A percentile compares a stretch with the other conserved stretches of the same genome.
Conservation (phyloP, 2,329 filamentous ascomycete genomes). For the Aspergillus tubingensis region DNA sequence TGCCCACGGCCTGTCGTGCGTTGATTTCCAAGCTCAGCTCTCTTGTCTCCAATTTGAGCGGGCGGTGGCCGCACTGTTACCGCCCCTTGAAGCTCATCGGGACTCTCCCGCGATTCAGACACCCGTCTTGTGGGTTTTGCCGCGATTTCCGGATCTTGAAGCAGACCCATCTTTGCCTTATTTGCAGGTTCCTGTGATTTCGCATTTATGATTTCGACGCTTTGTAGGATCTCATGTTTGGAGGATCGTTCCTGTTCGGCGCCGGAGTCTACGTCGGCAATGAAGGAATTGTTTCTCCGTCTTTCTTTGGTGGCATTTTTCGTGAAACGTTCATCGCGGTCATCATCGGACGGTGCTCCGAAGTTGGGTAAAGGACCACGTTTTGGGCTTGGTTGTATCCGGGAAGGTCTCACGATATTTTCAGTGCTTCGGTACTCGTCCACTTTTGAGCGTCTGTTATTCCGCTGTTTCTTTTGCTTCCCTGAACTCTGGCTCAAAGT, state of each 20-base stretch:
- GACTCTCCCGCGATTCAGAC: constrained; percentile 35
- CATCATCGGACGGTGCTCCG: constrained; percentile 10
- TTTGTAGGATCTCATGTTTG: constrained; percentile 14
- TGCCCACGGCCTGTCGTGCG: constrained; percentile 11
- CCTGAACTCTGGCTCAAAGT: constrained; percentile 21
- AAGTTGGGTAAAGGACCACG: background rate
- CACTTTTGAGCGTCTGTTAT: constrained; percentile 4
- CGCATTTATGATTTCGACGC: constrained; percentile 20
- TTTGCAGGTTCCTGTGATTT: background rate
- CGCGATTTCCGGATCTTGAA: background rate
- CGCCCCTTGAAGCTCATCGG: constrained; percentile 44
- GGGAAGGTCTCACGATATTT: constrained; percentile 13
- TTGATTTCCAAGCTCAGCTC: constrained; percentile 7
- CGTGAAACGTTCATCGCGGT: constrained; percentile 29
- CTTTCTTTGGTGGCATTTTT: constrained; percentile 27
- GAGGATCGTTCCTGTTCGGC: background rate
- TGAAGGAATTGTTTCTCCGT: constrained; percentile 12
- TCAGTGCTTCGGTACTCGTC: constrained; percentile 28
- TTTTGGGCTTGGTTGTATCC: constrained; percentile 8
- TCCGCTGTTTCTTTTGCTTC: constrained; percentile 4
- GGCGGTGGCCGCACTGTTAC: constrained; percentile 31
- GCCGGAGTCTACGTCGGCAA: background rate
- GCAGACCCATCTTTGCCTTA: too few species aligned
- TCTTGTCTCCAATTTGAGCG: constrained; percentile 11
- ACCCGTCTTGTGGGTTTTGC: background rate